These are phyloP conservation scores for Lycium ferocissimum DNA, from an alignment of 257 asterid species.

Conservation along the genomic window DNA sequence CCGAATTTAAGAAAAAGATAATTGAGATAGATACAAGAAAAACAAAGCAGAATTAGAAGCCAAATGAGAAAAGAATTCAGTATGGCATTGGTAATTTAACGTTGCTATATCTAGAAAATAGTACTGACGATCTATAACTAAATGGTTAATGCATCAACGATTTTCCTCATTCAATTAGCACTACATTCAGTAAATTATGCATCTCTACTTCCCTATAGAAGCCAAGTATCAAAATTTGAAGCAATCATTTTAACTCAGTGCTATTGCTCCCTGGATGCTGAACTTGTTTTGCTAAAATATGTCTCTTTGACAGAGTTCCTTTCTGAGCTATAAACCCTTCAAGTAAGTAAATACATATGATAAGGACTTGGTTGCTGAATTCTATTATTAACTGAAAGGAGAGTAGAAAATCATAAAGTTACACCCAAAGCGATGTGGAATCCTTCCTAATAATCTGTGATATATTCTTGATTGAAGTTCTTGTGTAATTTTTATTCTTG, in stretches of 20 bases:
- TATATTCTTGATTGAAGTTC: background rate
- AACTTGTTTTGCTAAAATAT: constrained; percentile 15
- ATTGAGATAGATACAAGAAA: constrained; percentile 22
- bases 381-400: background rate
- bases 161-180: background rate
- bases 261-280: constrained; percentile 10
- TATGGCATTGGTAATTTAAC: background rate
- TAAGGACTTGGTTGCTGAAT: background rate
- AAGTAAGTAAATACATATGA: background rate
- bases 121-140: background rate
- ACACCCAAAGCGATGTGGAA: background rate
- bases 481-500: background rate
- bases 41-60: background rate
- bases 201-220: background rate
- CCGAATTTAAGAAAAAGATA: constrained; percentile 5
- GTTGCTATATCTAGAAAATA: background rate
- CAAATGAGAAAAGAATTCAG: background rate
- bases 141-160: constrained; percentile 23
- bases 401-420: background rate
- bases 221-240: background rate
- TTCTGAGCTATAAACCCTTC: background rate
- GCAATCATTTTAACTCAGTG: constrained; percentile 5
- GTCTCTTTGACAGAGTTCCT: background rate
- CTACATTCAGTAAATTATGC: background rate
- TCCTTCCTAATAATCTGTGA: constrained; percentile 24